Evolutionary conservation across 805 yeast species (phyloP).

Genomic region (Tetrapisispora fleetii): DNA sequence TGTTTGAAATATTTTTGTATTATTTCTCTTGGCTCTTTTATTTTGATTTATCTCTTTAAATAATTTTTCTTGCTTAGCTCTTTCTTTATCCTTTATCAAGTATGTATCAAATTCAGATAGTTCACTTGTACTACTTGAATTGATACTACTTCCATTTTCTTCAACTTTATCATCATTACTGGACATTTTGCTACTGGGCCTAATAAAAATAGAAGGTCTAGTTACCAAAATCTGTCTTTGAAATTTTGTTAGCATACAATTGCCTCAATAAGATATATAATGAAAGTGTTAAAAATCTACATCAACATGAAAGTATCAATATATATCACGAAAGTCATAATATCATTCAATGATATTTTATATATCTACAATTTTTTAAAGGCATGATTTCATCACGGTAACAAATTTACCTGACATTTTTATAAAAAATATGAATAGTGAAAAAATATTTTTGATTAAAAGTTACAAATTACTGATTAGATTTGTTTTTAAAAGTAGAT

Average conservation of each 20-base stretch:
- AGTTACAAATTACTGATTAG: not conserved
- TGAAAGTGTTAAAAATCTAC: not conserved
- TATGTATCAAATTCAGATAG: constrained; percentile 8
- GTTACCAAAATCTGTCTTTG: not conserved
- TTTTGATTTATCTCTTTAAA: constrained; percentile 2
- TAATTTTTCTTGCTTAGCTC: constrained; percentile 8
- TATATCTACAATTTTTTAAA: not conserved
- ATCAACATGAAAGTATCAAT: not conserved
- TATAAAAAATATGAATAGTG: not conserved
- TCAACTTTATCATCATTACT: not conserved
- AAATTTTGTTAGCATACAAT: not conserved
- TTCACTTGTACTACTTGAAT: constrained; percentile 5
- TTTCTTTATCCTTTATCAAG: constrained; percentile 8
- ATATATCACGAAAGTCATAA: too few species aligned
- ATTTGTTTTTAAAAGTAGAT: not conserved
- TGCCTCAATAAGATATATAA: not conserved
- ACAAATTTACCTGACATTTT: not conserved
- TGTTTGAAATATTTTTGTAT: constrained; percentile 3
- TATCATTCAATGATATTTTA: too few species aligned
- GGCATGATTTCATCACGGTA: not conserved
- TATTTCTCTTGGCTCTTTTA: constrained; percentile 6
- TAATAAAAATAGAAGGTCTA: not conserved
- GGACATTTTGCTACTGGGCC: not conserved
- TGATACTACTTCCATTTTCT: not conserved
- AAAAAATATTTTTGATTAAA: not conserved